Evolutionary conservation across 2,329 filamentous ascomycete species (phyloP), one percentile per base, ranked within the genome.

Genomic region (Didymella pomorum): DNA sequence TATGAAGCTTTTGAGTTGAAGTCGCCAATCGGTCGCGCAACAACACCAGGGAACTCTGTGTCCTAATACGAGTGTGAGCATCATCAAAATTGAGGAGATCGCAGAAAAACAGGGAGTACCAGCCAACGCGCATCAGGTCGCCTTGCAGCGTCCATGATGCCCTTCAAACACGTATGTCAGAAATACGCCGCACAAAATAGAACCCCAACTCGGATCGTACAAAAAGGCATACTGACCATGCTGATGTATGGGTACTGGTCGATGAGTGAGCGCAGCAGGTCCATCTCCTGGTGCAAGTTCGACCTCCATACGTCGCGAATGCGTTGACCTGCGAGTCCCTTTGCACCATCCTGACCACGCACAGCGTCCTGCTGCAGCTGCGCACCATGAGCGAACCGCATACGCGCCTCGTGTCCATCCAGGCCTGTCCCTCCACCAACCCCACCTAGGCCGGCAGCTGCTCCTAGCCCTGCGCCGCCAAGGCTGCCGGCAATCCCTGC

Each of bases 221-320:
- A 28, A 57, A 63, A 55, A 53, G 61, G 57, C 12, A 49, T 55
- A 66, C 89, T 82, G 82, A 97, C 93, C 95, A 99, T 98, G 69
- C 93, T 94, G 78, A 99, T 94, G 75, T 96, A 98, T 41, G 93
- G 92, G 77, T 96, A 98, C 71, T 90, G 91, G 62, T 96, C 91
- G 64, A 98, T 87, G 70, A 98, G 81, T 58, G 90, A 87, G 76
- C 94, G 86, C 67, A 99, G 79, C 48, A 90, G 82, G 9, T 87
- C 89, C 89, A 99, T 95, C 80, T 99, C 95, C 73, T 96, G 90
- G 25, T 91, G 86, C 63, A 98, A 80, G 71, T 98, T 98, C 69
- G 92, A 87, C 75, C 90, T 90, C 95, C 95, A 99, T 37, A 99
- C 95, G 71, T 99, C 94, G 65, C 93, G 87, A 88, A 98, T 98